Conservation (phyloP, 169 alveolate species). For the Plasmodium ovale region DNA sequence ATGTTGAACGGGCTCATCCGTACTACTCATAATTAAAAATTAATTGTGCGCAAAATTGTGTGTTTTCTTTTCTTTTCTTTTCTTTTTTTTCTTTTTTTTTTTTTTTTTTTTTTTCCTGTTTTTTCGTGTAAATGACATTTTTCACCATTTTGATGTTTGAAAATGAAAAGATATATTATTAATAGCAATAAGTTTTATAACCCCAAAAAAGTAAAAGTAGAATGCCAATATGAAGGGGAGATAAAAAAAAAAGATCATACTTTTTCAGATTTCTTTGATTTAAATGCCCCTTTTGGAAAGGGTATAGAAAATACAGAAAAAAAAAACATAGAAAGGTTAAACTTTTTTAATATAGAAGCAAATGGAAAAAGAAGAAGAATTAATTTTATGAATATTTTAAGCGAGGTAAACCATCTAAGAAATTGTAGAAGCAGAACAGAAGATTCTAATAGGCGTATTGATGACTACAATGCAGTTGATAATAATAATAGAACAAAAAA, state of each 20-base stretch:
- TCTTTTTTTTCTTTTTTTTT: background rate
- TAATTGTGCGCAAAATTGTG: background rate
- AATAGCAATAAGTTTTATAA: slow-evolving; percentile 12
- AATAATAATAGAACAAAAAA: background rate
- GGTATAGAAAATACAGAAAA: slow-evolving; percentile 5
- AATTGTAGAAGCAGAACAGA: background rate
- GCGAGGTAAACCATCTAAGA: slow-evolving; percentile 10
- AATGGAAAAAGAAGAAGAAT: slow-evolving; percentile 57
- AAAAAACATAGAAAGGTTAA: slow-evolving; percentile 28
- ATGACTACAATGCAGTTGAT: background rate
- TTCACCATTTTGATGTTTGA: background rate
- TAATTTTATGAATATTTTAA: slow-evolving; percentile 17
- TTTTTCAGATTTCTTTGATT: slow-evolving; percentile 21
- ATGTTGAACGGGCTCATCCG: too few relatives aligned
- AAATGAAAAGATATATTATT: slow-evolving; percentile 66
- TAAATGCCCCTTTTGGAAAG: background rate
- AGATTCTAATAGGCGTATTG: too few relatives aligned
- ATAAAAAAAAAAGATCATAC: slow-evolving; percentile 18
- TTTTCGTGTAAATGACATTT: slow-evolving; percentile 1
- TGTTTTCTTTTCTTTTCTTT: slow-evolving; percentile 13
- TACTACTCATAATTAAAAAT: background rate
- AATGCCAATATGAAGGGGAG: slow-evolving; percentile 36
- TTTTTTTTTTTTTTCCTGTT: background rate
- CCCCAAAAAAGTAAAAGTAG: slow-evolving; percentile 52
- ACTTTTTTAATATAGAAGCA: slow-evolving; percentile 39